Base-by-base conservation (phyloP, 1,284 basidiomycete genomes). In the Takashimella tepidaria region DNA sequence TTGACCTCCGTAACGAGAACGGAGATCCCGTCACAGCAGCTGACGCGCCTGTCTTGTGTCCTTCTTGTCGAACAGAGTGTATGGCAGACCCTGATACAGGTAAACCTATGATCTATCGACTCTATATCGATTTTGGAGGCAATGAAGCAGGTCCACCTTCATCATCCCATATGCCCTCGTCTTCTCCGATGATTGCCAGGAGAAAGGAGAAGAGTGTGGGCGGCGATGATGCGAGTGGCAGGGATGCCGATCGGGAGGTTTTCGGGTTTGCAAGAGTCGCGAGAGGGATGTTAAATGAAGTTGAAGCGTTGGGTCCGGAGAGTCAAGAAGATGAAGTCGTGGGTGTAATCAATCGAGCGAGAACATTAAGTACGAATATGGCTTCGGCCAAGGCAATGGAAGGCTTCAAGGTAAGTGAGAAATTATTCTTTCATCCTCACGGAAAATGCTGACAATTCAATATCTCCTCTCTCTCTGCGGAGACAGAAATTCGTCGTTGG, bases 11-110 rank as follows among this genome's bases (percentile, higher is more conserved):
- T 2, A 41, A 57, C 27, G 55, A 58, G 11, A 58, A 56, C 45
- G 62, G 53, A 13, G 49, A 25, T 22, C 58, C 58, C 4, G 57
- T 58, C 11, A 49, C 45, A 4, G n/a, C 53, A 1, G 59, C 55
- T 12, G 71, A 73, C 40, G 66, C 63, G 10, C 66, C 65, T 0
- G 66, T 58, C 25, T 62, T 65, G 49, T 73, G 71, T 26, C 71
- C 71, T 1, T 55, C 63, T 10, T 73, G 71, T 55, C 61, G 71
- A 10, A 47, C 63, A 2, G 69, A 72, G 46, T 62, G 58, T 43
- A 69, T 56, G 41, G 68, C 63, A 2, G 66, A 73, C 52, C 55
- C 57, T 2, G 65, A 67, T 23, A 66, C 63, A 1, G 67, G 67
- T 26, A 37, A 65, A 48, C 62, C 64, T 13, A 47, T 50, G 0